Conservation (phyloP, 192 early-diverging fungal genomes). For the Coemansia sp. region DNA sequence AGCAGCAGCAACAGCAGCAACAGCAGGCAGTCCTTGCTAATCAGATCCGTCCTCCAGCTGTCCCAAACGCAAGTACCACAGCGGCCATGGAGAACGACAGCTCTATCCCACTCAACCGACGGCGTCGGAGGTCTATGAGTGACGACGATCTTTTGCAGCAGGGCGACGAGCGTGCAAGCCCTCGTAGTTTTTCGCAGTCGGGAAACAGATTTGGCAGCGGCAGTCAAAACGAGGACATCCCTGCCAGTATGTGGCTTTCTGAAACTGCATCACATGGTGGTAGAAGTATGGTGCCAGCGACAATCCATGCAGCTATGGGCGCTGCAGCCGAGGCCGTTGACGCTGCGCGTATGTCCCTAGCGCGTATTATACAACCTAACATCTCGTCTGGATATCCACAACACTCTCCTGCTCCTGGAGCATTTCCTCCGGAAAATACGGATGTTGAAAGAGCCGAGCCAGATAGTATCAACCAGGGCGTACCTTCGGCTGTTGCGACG, state of each 20-base stretch:
- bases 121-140: slow-evolving; percentile 51
- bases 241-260: slow-evolving; percentile 44
- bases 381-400: slow-evolving; percentile 23
- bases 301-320: slow-evolving; percentile 44
- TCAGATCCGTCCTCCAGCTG: background rate
- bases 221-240: slow-evolving; percentile 24
- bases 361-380: slow-evolving; percentile 41
- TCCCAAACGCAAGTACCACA: background rate
- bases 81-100: background rate
- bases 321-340: slow-evolving; percentile 35
- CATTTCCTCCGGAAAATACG: slow-evolving; percentile 17
- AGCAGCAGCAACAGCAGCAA: background rate
- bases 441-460: slow-evolving; percentile 2
- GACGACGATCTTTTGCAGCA: slow-evolving; percentile 42
- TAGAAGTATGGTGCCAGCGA: slow-evolving; percentile 27
- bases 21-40: background rate
- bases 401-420: slow-evolving; percentile 38
- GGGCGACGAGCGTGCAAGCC: slow-evolving; percentile 54
- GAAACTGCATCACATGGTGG: slow-evolving; percentile 15
- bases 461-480: slow-evolving; percentile 9
- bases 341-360: slow-evolving; percentile 35
- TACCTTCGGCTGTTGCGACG: background rate
- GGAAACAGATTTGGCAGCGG: background rate
- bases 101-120: background rate
- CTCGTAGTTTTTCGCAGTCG: slow-evolving; percentile 29